Conservation (phyloP, 257 asterid genomes). For the Solanum pimpinellifolium region DNA sequence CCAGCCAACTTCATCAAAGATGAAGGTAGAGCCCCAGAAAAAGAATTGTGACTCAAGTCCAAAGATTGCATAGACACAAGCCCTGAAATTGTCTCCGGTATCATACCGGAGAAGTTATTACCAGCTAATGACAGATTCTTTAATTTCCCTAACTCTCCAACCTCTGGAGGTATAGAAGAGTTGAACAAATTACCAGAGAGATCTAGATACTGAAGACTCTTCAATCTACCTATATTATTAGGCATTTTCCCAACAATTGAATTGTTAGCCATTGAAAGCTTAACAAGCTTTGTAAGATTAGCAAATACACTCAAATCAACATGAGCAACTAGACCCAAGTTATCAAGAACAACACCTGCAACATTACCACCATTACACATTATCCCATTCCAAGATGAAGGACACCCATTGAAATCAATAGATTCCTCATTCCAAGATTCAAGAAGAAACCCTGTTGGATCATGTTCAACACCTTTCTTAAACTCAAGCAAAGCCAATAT, state of each 20-base stretch:
- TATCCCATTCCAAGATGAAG: conserved; percentile 96
- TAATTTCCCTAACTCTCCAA: conserved; percentile 40
- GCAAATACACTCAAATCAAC: conserved; percentile 66
- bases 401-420: conserved; percentile 92
- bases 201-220: conserved; percentile 65
- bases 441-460: conserved; percentile 78
- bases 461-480: conserved; percentile 86
- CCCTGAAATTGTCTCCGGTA: conserved; percentile 56
- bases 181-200: conserved; percentile 58
- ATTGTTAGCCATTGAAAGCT: conserved; percentile 76
- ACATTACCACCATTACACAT: conserved; percentile 94
- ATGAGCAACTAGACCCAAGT: conserved; percentile 55
- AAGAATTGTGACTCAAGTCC: conserved; percentile 66
- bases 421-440: conserved; percentile 95
- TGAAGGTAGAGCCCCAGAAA: conserved; percentile 55
- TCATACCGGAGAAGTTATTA: conserved; percentile 67
- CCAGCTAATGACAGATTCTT: conserved; percentile 75
- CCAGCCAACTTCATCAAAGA: conserved; percentile 43
- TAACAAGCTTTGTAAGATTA: conserved; percentile 79
- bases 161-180: conserved; percentile 57
- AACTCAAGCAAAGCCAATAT: conserved; percentile 70
- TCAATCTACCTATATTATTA: conserved; percentile 38
- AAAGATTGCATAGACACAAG: conserved; percentile 53
- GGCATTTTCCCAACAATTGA: conserved; percentile 62
- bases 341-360: conserved; percentile 82